A percentile compares a stretch with the other conserved stretches of the same genome.
Evolutionary conservation across 352 stramenopile species (phyloP).

Genomic region (Globisporangium paroecandrum): DNA sequence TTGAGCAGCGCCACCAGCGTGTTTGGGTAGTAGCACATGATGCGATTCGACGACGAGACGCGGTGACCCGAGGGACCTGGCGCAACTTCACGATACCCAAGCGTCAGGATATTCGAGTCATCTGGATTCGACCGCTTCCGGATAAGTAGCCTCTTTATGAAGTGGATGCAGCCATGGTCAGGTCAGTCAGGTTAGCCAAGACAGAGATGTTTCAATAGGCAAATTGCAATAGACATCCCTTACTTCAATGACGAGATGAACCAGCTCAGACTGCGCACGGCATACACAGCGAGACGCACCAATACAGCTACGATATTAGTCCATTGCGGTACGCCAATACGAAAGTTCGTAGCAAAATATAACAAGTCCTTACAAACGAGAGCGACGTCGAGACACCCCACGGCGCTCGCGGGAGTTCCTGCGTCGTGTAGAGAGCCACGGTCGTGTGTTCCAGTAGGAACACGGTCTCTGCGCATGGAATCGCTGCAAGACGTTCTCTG

Average conservation of each 20-base stretch:
- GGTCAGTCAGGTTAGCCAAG: not conserved
- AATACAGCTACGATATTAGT: not conserved
- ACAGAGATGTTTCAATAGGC: not conserved
- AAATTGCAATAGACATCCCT: not conserved
- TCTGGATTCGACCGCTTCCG: constrained; percentile 38
- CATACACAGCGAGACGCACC: not conserved
- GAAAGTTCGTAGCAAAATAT: not conserved
- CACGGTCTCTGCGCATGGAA: constrained; percentile 18
- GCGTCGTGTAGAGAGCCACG: constrained; percentile 21
- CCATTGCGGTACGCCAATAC: not conserved
- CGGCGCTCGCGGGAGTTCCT: constrained; percentile 25
- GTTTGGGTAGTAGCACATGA: constrained; percentile 78
- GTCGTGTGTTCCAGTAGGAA: constrained; percentile 42
- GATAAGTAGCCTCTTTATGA: constrained; percentile 30
- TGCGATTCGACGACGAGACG: constrained; percentile 47
- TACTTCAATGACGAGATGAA: constrained; percentile 48
- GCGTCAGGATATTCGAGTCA: constrained; percentile 60
- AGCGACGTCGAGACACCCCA: constrained; percentile 33
- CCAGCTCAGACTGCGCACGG: constrained; percentile 31
- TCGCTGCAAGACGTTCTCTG: constrained; percentile 11
- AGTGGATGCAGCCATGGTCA: not conserved
- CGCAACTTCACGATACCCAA: constrained; percentile 58
- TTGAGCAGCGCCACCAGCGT: constrained; percentile 63
- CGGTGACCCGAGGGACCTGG: constrained; percentile 44
- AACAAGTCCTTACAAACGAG: constrained; percentile 25